phyloP scores from a whole-genome alignment of 108 stramenopile species.

The Mediolabrus comicus region DNA sequence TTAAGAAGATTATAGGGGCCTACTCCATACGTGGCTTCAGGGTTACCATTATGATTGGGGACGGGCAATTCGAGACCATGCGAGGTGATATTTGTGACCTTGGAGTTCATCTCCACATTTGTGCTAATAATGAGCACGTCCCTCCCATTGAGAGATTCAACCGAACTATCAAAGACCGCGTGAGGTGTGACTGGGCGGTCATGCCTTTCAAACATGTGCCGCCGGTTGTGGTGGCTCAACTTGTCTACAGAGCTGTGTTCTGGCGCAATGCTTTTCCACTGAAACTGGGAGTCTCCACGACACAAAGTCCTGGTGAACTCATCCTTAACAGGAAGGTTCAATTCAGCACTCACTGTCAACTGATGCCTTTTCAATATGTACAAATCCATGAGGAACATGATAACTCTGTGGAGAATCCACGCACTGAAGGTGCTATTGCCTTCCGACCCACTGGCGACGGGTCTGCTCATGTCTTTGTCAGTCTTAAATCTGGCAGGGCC shows the following conservation, averaged over 20 bases:
- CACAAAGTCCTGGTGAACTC: slow-evolving; percentile 25
- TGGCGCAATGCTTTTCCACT: slow-evolving; percentile 35
- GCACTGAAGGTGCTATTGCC: slow-evolving; percentile 35
- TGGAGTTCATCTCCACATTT: background rate
- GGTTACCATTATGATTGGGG: slow-evolving; percentile 3
- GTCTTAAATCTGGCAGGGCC: background rate
- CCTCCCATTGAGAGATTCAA: slow-evolving; percentile 44
- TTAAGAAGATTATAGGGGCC: background rate
- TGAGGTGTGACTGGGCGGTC: slow-evolving; percentile 1
- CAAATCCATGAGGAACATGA: slow-evolving; percentile 45
- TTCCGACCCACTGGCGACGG: slow-evolving; percentile 19
- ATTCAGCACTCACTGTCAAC: slow-evolving; percentile 5
- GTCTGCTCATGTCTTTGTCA: background rate
- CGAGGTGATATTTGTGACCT: slow-evolving; percentile 3
- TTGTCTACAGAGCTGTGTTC: slow-evolving; percentile 13
- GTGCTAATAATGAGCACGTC: slow-evolving; percentile 44
- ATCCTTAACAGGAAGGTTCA: slow-evolving; percentile 9
- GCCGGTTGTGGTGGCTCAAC: background rate
- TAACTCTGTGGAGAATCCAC: slow-evolving; percentile 12
- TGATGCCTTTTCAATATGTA: slow-evolving; percentile 45
- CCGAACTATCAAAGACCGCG: slow-evolving; percentile 40
- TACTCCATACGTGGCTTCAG: slow-evolving; percentile 2
- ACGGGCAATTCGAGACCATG: slow-evolving; percentile 28
- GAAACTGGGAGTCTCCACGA: slow-evolving; percentile 3
- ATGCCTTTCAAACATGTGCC: slow-evolving; percentile 42